Evolutionary conservation across 495 filamentous ascomycete species (phyloP), one percentile per base, ranked within the genome.

Genomic region (Parathielavia appendiculata): DNA sequence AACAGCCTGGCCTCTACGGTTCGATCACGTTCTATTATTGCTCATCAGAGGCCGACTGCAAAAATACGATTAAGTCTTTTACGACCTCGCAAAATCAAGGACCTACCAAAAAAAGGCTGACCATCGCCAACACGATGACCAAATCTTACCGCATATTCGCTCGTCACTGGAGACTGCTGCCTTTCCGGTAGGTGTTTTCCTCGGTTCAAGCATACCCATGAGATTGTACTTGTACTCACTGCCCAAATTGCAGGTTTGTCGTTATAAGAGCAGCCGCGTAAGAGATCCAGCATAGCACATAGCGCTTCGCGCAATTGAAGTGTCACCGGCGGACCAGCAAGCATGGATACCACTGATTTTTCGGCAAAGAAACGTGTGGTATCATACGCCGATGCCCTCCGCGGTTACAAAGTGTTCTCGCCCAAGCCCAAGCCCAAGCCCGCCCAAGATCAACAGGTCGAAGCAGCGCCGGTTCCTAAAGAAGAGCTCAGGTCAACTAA

Each of bases 341-440:
- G 13, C 30, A 62, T 62, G 60, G 43, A 51, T 23, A n/a, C 55
- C 10, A 9, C 30, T 13, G 45, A 40, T 20, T 9, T 16, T 38
- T 36, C 49, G 0, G 41, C 48, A 10, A 54, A 48, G 19, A 22
- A 34, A 16, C 11, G 32, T 19, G 17, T 30, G 11, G 19, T n/a
- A 44, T 62, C 63, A 13, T 65, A 65, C 39, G 63, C 63, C 1
- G 63, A 65, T 40, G 59, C 53, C 14, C 20, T 65, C 26, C 39
- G 56, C 7, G 59, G 59, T 13, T 11, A 45, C 50, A 61, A 57
- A 32, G 35, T 47, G 16, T 34, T 54, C 38, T 19, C 36, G 17
- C 48, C 54, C 13, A 58, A 58, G 30, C 23, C 43, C 19, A 58
- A 58, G 30, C 23, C 36, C 19, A 54, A 50, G 14, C 46, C 54